A percentile compares a stretch with the other conserved stretches of the same genome.
phyloP scores from a whole-genome alignment of 495 filamentous ascomycete genomes.

The Talaromyces proteolyticus region DNA sequence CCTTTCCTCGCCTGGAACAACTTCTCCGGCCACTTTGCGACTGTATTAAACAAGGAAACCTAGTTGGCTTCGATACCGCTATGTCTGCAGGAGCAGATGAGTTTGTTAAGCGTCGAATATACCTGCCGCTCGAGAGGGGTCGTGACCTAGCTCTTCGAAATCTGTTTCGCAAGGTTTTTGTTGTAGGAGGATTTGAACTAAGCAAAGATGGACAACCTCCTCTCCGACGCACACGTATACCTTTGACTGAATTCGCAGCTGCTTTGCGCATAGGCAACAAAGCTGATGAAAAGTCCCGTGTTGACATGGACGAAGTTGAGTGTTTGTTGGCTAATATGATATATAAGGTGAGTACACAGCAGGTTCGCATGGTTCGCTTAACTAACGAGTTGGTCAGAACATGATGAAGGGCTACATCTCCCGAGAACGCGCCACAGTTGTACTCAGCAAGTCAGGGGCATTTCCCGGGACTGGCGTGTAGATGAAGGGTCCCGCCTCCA shows the following conservation, averaged over 20 bases:
- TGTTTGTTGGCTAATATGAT: constrained; percentile 92
- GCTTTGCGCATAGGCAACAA: constrained; percentile 50
- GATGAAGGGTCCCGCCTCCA: not conserved
- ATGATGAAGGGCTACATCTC: constrained; percentile 98
- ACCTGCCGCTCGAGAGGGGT: constrained; percentile 85
- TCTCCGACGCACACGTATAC: constrained; percentile 69
- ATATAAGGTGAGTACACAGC: constrained; percentile 74
- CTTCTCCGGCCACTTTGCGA: constrained; percentile 71
- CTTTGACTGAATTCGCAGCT: constrained; percentile 71
- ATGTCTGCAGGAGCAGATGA: constrained; percentile 75
- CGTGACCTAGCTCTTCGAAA: constrained; percentile 89
- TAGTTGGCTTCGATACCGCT: constrained; percentile 78
- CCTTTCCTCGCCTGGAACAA: constrained; percentile 68
- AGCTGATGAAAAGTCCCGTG: constrained; percentile 50
- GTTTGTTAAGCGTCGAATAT: constrained; percentile 92
- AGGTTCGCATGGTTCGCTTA: not conserved
- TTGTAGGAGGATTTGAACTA: constrained; percentile 67
- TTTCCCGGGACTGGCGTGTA: constrained; percentile 95
- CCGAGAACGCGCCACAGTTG: constrained; percentile 79
- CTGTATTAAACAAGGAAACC: constrained; percentile 76
- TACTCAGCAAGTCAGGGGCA: constrained; percentile 83
- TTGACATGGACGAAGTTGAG: constrained; percentile 91
- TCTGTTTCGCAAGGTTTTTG: constrained; percentile 81
- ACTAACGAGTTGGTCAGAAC: constrained; percentile 44
- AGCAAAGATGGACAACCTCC: constrained; percentile 55